Evolutionary conservation across 192 early-diverging fungal species (phyloP).

Genomic region (Backusella tarrabulga): DNA sequence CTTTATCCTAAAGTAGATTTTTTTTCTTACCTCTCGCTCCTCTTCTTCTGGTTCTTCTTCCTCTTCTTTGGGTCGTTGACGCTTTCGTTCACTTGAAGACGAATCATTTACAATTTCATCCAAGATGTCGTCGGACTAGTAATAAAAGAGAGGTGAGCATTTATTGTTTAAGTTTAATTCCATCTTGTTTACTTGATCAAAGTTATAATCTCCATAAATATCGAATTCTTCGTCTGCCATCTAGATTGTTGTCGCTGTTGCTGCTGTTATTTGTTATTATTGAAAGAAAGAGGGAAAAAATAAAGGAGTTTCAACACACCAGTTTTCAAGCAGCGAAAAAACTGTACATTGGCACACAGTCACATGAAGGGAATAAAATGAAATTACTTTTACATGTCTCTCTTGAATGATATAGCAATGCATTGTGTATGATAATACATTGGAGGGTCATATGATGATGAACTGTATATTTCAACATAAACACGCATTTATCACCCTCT

Average conservation of each 20-base stretch:
- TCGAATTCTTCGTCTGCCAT: conserved; percentile 36
- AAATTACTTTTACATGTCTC: too few species aligned
- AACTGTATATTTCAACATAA: too few species aligned
- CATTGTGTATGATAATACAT: too few species aligned
- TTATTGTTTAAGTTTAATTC: background rate
- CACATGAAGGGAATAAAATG: too few species aligned
- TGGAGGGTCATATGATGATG: too few species aligned
- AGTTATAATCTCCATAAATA: conserved; percentile 34
- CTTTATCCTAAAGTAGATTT: background rate
- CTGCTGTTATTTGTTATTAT: background rate
- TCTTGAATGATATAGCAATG: too few species aligned
- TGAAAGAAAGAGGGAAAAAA: background rate
- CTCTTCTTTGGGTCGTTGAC: background rate
- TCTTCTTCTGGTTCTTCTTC: background rate
- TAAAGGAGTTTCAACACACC: background rate
- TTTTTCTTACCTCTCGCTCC: background rate
- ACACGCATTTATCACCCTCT: too few species aligned
- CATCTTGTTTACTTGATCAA: conserved; percentile 19
- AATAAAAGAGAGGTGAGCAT: background rate
- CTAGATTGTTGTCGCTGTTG: background rate
- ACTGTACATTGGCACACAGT: too few species aligned
- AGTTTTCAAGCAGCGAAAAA: too few species aligned
- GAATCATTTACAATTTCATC: conserved; percentile 37
- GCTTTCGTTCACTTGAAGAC: conserved; percentile 27
- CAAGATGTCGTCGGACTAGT: conserved; percentile 37